Base-by-base conservation (phyloP, 495 filamentous ascomycete genomes). In the Penicillium nucicola region DNA sequence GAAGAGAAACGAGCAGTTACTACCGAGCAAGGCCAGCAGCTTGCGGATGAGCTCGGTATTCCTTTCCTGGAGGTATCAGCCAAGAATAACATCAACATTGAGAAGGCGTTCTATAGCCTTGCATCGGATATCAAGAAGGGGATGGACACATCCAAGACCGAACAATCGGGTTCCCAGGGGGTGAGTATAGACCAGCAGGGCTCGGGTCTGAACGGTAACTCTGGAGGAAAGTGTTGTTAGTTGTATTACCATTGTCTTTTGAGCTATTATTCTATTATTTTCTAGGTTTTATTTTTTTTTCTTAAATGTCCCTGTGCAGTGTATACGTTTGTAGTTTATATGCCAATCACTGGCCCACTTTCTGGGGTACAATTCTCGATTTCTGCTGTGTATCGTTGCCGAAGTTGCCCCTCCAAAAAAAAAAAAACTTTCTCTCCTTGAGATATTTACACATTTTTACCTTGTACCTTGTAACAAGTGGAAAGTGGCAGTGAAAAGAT, bases 1-100 rank as follows among this genome's bases (percentile, higher is more conserved):
- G 92, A 97, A 72, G 93, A 99, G 71, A 99, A 97, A 78, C 83
- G 95, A 54, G 88, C 85, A 14, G 88, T 99, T 15, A 89, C 90
- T 20, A 96, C 87, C 39, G 90, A 97, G 69, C 88, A 87, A 63
- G 93, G 93, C 53, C 92, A 99, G 65, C 83, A 87, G 57, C 81
- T 99, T 31, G 93, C 93, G 20, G 88, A 95, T 70, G 93, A 99
- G 71, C 85, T 99, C 38, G 90, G 91, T 56, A 97, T 99, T 53
- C 93, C 95, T 5, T 99, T 99, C 76, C 84, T 99, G 66, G 93
- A 99, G 67, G 93, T 99, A 37, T 95, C 89, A 17, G 93, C 93
- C 46, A 97, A 97, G 79, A 90, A 87, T 75, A 97, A 97, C 74
- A 96, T 95, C 83, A 99, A 97, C 73, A 92, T 99, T 57, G 93